A percentile compares a stretch with the other conserved stretches of the same genome.
These are phyloP conservation scores for Arthonia radiata DNA, from an alignment of 495 filamentous ascomycete species.

Conservation along the genomic window DNA sequence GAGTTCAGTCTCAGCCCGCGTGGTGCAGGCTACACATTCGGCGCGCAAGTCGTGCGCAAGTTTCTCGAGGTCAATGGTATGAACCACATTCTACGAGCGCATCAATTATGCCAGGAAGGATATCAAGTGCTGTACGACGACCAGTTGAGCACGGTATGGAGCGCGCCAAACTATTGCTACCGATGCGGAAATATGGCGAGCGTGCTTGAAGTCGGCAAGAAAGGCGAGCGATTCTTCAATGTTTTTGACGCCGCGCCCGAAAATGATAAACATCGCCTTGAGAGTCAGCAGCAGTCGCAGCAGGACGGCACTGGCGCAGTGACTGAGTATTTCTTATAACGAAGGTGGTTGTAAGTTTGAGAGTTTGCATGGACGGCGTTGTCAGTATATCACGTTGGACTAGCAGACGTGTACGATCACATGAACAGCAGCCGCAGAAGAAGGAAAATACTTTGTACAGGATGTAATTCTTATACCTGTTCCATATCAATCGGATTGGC, in stretches of 20 bases:
- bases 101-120: slow-evolving; percentile 93
- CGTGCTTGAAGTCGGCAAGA: slow-evolving; percentile 83
- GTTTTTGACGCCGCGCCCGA: slow-evolving; percentile 93
- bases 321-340: slow-evolving; percentile 51
- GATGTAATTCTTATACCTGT: too few species aligned
- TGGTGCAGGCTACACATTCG: slow-evolving; percentile 91
- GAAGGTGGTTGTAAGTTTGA: too few species aligned
- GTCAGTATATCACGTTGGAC: too few species aligned
- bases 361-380: too few species aligned
- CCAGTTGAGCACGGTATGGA: slow-evolving; percentile 86
- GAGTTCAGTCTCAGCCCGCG: slow-evolving; percentile 87
- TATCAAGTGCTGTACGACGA: slow-evolving; percentile 93
- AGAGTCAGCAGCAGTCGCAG: slow-evolving; percentile 41
- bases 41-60: slow-evolving; percentile 89
- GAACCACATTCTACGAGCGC: slow-evolving; percentile 86
- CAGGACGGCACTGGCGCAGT: slow-evolving; percentile 33
- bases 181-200: slow-evolving; percentile 91
- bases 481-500: too few species aligned
- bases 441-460: too few species aligned
- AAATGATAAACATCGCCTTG: slow-evolving; percentile 65
- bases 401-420: too few species aligned
- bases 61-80: slow-evolving; percentile 92
- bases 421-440: too few species aligned
- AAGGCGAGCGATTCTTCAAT: slow-evolving; percentile 81
- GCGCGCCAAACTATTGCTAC: slow-evolving; percentile 91